A percentile compares a stretch with the other conserved stretches of the same genome.
Conservation (phyloP, 768 basidiomycete species). For the Lactarius quietus region DNA sequence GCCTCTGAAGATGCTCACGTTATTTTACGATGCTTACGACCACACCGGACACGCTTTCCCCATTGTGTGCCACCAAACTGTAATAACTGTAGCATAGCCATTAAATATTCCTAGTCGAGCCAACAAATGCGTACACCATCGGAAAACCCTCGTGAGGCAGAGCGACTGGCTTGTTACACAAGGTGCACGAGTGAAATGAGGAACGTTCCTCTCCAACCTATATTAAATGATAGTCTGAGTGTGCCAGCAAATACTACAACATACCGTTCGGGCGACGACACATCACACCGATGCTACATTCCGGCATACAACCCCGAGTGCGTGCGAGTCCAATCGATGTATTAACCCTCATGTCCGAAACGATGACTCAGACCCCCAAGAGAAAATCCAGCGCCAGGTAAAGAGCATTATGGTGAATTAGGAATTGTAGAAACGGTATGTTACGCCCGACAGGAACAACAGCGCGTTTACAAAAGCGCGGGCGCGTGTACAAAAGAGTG, state of each 20-base stretch:
- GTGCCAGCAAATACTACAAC: too few species aligned
- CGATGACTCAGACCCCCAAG: not conserved
- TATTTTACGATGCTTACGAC: not conserved
- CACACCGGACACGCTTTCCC: not conserved
- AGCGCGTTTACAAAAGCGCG: not conserved
- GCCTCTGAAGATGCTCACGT: not conserved
- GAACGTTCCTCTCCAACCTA: not conserved
- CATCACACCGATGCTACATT: not conserved
- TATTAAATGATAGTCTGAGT: not conserved
- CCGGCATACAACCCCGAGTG: not conserved
- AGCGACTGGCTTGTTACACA: not conserved
- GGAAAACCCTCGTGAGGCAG: not conserved
- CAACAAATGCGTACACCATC: not conserved
- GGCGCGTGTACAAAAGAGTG: constrained; percentile 7
- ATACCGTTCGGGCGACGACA: not conserved
- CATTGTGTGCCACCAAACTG: not conserved
- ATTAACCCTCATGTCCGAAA: not conserved
- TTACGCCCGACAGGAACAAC: constrained; percentile 7
- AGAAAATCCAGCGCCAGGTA: not conserved
- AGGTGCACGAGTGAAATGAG: not conserved
- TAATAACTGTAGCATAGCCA: not conserved
- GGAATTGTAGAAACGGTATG: constrained; percentile 7
- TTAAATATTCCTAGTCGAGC: not conserved
- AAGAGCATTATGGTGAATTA: not conserved
- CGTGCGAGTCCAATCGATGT: not conserved